Conservation (phyloP, 306 rosid genomes). For the Senna tora region DNA sequence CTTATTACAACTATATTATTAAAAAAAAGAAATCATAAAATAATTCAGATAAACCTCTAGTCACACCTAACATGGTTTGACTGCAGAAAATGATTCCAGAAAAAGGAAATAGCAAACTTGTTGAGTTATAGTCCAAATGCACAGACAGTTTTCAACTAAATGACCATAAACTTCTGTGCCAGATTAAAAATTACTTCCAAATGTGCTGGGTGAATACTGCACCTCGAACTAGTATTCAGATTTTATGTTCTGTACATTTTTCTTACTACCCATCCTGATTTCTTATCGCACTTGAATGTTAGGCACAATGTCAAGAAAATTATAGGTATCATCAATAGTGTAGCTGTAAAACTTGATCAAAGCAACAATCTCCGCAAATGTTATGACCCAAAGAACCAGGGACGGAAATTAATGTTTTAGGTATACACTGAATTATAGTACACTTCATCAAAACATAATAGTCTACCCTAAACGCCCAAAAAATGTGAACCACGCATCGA, state of each 20-base stretch:
- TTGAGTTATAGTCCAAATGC: neutral
- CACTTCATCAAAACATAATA: neutral
- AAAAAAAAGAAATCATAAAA: neutral
- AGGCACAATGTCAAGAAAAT: neutral
- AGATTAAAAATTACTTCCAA: neutral
- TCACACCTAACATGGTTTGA: neutral
- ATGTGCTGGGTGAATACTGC: neutral
- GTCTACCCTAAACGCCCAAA: neutral
- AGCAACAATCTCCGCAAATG: no score
- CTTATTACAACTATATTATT: neutral
- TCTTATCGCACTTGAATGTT: neutral
- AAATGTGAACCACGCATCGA: neutral
- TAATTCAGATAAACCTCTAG: neutral
- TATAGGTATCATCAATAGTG: neutral
- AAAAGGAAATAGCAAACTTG: neutral
- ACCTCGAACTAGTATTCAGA: neutral
- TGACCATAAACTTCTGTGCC: neutral
- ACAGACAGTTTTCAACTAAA: neutral
- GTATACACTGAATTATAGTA: neutral
- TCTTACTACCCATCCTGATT: neutral
- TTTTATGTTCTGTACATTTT: neutral
- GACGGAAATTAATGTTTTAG: neutral
- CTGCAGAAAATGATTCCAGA: neutral
- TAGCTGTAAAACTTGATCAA: no score
- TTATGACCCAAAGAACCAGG: neutral